These are phyloP conservation scores for Hypoxylon lenormandii DNA, from an alignment of 495 filamentous ascomycete genomes.

Conservation along the genomic window DNA sequence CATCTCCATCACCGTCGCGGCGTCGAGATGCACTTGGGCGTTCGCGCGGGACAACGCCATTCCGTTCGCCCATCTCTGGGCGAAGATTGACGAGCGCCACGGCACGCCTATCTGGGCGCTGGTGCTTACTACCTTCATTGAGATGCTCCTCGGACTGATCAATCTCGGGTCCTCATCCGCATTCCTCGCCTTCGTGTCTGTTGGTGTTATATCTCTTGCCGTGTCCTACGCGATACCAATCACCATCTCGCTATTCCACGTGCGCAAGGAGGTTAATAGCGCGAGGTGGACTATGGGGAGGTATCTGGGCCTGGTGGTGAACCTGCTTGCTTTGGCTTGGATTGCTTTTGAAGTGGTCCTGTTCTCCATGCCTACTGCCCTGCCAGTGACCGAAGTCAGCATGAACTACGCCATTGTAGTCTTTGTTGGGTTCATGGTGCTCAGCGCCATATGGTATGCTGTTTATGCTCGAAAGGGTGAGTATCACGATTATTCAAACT, in stretches of 20 bases:
- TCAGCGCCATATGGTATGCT: conserved; percentile 60
- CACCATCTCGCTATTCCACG: conserved; percentile 51
- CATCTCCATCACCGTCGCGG: conserved; percentile 64
- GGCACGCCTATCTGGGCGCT: conserved; percentile 64
- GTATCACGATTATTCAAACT: neutral
- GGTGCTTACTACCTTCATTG: conserved; percentile 64
- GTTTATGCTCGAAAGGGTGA: conserved; percentile 51
- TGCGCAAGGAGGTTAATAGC: conserved; percentile 54
- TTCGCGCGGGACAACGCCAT: conserved; percentile 71
- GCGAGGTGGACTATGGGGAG: conserved; percentile 67
- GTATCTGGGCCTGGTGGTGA: conserved; percentile 61
- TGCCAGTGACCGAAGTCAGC: conserved; percentile 69
- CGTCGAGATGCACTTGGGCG: conserved; percentile 66
- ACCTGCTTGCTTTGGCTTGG: conserved; percentile 62
- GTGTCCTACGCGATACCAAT: conserved; percentile 73
- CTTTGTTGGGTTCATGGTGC: conserved; percentile 67
- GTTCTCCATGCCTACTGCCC: conserved; percentile 72
- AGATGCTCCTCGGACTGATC: conserved; percentile 66
- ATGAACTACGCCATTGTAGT: conserved; percentile 76
- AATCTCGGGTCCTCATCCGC: conserved; percentile 66
- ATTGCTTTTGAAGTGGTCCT: conserved; percentile 67
- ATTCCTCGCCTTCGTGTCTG: conserved; percentile 68
- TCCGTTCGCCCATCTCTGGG: conserved; percentile 72
- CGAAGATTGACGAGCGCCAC: conserved; percentile 60
- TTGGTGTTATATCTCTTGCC: conserved; percentile 71